Base-by-base conservation (phyloP, 768 basidiomycete species). In the Tulasnella calospora region DNA sequence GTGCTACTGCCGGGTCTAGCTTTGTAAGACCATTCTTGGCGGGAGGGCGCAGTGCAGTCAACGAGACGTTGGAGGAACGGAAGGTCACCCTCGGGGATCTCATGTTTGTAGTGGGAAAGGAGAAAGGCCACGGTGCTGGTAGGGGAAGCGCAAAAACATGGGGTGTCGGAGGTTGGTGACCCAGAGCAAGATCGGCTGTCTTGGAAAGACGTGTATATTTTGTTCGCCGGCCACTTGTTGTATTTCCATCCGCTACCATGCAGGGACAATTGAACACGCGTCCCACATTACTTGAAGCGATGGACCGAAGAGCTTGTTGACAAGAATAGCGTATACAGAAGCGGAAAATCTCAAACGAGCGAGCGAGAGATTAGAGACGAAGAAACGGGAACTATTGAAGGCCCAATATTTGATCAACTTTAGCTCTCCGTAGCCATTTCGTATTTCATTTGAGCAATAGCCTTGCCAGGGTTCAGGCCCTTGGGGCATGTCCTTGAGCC, bases 401-500 rank as follows among this genome's bases (percentile, higher is more conserved):
- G 61, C 15, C 33, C 23, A 35, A 33, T 0, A 35, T 35, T n/a
- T 67, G 61, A 67, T 67, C 27, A 35, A 67, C 21, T 71, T 74
- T 36, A 74, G 21, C 51, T 12, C 44, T 93, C 92, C 9, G 91
- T 86, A 3, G 94, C 92, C 55, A 94, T 89, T 87, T 95, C 93
- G 72, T 95, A 87, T 88, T 97, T 97, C 86, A 98, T 94, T 87
- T 93, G 91, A 23, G 94, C 93, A 83, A 98, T 97, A 19, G 96
- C 96, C 76, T 89, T 89, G 3, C 94, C 95, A 4, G 95, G 95
- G 86, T 97, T 96, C 81, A 97, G 89, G 76, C 96, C 95, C 89
- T 98, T 98, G 77, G 96, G 95, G 86, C 96, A 98, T n/a, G 96
- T 98, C 78, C 94, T 92, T 73, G 96, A 90, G 84, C 94, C 93